Percentiles rank a stretch among this genome's conserved stretches.
These are phyloP conservation scores for Alnus glutinosa DNA, from an alignment of 306 rosid species.

Conservation along the genomic window DNA sequence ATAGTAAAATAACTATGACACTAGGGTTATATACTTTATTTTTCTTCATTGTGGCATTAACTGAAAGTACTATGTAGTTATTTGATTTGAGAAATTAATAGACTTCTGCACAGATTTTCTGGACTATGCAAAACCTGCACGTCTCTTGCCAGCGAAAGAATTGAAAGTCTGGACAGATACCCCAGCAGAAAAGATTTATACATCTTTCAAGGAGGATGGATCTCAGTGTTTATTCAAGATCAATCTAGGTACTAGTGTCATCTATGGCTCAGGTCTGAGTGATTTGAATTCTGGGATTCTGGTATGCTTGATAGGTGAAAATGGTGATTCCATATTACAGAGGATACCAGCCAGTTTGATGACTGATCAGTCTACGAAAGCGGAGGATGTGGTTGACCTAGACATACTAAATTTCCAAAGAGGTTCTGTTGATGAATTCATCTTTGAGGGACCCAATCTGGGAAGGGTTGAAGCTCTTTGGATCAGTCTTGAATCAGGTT, in stretches of 20 bases:
- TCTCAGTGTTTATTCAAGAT: constrained; percentile 53
- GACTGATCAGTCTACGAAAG: constrained; percentile 38
- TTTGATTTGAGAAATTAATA: constrained; percentile 11
- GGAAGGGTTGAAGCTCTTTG: constrained; percentile 67
- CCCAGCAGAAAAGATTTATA: constrained; percentile 38
- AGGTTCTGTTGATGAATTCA: constrained; percentile 70
- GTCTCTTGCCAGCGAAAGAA: constrained; percentile 64
- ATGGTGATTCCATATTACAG: constrained; percentile 70
- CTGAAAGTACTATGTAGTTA: neutral
- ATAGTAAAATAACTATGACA: neutral
- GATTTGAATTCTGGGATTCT: constrained; percentile 71
- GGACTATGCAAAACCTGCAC: constrained; percentile 62
- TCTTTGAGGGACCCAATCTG: constrained; percentile 72
- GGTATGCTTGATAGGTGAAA: constrained; percentile 70
- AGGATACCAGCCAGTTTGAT: constrained; percentile 63
- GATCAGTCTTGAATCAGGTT: constrained; percentile 90
- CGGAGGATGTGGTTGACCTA: constrained; percentile 26
- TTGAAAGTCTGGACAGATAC: constrained; percentile 48
- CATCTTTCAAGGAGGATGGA: constrained; percentile 41
- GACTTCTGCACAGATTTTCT: constrained; percentile 54
- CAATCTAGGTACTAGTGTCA: constrained; percentile 64
- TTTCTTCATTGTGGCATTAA: constrained; percentile 1
- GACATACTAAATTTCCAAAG: constrained; percentile 64
- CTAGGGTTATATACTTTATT: neutral
- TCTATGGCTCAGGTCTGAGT: constrained; percentile 64